phyloP scores from a whole-genome alignment of 169 alveolate species.

The Eimeria necatrix region DNA sequence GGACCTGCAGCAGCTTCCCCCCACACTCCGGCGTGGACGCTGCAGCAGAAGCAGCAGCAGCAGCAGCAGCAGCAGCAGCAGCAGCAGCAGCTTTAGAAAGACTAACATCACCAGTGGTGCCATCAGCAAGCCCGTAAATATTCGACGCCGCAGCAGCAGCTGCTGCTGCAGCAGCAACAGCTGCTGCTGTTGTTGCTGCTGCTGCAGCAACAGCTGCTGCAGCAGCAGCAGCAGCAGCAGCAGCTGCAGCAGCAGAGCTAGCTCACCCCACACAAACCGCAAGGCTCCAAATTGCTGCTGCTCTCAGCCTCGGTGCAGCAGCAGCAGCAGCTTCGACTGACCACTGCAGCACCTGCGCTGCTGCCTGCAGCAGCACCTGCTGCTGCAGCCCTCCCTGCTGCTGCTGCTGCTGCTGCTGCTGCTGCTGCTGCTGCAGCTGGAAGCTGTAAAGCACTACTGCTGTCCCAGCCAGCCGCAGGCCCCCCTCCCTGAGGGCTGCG shows the following conservation, averaged over 20 bases:
- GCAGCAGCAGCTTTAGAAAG: background rate
- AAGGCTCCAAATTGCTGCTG: background rate
- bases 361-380: conserved; percentile 27
- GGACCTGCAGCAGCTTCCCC: background rate
- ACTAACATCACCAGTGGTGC: background rate
- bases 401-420: conserved; percentile 4
- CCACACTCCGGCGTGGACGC: background rate
- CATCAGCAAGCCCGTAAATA: background rate
- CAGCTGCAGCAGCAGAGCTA: background rate
- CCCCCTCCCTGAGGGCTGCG: background rate
- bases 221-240: conserved; percentile 40
- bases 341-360: background rate
- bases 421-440: conserved; percentile 36
- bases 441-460: background rate
- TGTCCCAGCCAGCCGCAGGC: background rate
- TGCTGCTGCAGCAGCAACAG: background rate
- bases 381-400: background rate
- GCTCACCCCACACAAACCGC: background rate
- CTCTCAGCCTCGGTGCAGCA: background rate
- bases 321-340: background rate
- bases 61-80: background rate
- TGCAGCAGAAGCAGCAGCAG: conserved; percentile 12
- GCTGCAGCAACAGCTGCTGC: conserved; percentile 56
- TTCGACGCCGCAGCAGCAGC: no score
- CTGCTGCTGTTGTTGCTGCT: background rate